Base-by-base conservation (phyloP, 176 grass and related monocot species). In the Lolium perenne region DNA sequence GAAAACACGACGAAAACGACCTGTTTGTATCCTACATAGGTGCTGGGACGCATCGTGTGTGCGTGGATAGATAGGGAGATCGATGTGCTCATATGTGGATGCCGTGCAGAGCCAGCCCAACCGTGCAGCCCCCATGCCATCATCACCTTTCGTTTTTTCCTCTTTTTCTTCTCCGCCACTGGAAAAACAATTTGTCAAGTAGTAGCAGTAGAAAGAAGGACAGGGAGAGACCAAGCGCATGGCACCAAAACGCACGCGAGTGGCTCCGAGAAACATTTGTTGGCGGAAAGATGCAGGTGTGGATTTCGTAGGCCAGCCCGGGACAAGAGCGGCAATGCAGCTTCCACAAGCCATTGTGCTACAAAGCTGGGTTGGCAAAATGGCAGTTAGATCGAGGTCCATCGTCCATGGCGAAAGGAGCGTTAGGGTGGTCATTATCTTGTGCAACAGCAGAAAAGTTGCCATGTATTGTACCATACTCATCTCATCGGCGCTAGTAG, bases 251-350 rank as follows among this genome's bases (percentile, higher is more conserved):
- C 16, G 8, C 35, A 15, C 16, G 8, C 35, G 17, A 4, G 10
- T 41, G 0, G 66, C 35, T 69, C 66, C 66, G 35, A 20, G 35
- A 68, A 8, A 17, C 8, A 68, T 66, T 45, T 71, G 17, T 0
- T 71, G 9, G 68, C 4, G 4, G 38, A 71, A 71, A 71, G 68
- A 71, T 45, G 68, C 68, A 70, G 66, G 66, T n/a, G 68, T 71
- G 40, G 68, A 9, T 71, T 71, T 71, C 18, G 18, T 45, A 38
- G 18, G 45, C 68, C 3, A 45, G 8, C 68, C 11, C 23, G 4
- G 25, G 25, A 65, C 25, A 16, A 16, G 62, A 14, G 11, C 12
- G 62, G 62, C 62, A 32, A 65, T 15, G 62, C 62, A 66, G 63
- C 63, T 7, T 3, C 6, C 67, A 41, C 67, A 20, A n/a, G 67